Evolutionary conservation across 1,139 yeast genomes (phyloP).

Genomic region (Geotrichum macrosporum): DNA sequence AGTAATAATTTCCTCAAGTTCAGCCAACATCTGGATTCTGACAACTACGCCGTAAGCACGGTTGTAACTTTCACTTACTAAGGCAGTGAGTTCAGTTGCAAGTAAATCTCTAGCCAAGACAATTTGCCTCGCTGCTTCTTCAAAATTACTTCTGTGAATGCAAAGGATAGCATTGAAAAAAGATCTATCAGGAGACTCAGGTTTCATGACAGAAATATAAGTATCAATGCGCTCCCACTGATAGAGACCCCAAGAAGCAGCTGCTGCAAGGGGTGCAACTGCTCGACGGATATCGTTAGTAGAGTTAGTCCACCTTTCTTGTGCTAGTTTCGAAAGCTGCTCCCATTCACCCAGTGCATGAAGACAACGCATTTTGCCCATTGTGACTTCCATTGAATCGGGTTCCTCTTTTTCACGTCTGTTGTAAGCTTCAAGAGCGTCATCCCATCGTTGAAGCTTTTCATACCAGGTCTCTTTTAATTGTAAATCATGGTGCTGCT

Average conservation of each 20-base stretch:
- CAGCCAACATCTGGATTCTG: slow-evolving; percentile 94
- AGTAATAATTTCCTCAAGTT: slow-evolving; percentile 86
- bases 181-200: slow-evolving; percentile 89
- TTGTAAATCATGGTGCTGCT: slow-evolving; percentile 85
- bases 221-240: slow-evolving; percentile 97
- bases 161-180: slow-evolving; percentile 88
- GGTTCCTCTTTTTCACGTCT: slow-evolving; percentile 49
- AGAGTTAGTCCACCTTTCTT: slow-evolving; percentile 75
- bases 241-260: slow-evolving; percentile 98
- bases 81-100: slow-evolving; percentile 89
- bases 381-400: slow-evolving; percentile 62
- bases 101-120: slow-evolving; percentile 79
- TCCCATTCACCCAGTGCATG: slow-evolving; percentile 99
- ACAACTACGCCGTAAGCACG: slow-evolving; percentile 97
- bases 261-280: slow-evolving; percentile 98
- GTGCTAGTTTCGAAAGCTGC: slow-evolving; percentile 77
- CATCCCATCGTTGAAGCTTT: slow-evolving; percentile 96
- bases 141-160: slow-evolving; percentile 81
- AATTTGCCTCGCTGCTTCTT: slow-evolving; percentile 74
- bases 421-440: slow-evolving; percentile 85
- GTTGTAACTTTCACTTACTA: slow-evolving; percentile 92
- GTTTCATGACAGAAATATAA: slow-evolving; percentile 82
- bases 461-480: slow-evolving; percentile 97
- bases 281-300: slow-evolving; percentile 68
- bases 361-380: slow-evolving; percentile 97